Percentiles rank a stretch among this genome's conserved stretches.
Evolutionary conservation across 2,329 filamentous ascomycete genomes (phyloP).

Genomic region (Colletotrichum lupini): DNA sequence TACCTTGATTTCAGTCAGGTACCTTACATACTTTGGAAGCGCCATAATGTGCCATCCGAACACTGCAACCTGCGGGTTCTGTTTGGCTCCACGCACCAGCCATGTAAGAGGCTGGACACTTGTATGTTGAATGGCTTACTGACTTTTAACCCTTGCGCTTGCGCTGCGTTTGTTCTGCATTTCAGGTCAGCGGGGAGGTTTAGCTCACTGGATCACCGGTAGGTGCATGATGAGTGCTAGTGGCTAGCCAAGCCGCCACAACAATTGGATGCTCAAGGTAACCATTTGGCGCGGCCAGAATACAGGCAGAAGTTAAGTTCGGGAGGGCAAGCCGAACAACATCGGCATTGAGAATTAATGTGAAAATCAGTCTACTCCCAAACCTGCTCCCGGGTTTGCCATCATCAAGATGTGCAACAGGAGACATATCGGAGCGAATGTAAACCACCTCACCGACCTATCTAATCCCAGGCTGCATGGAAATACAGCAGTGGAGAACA

Average conservation of each 20-base stretch:
- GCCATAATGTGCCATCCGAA: slow-evolving; percentile 26
- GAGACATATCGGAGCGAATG: no score
- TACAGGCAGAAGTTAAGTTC: not conserved
- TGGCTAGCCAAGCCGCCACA: not conserved
- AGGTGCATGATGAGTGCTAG: slow-evolving; percentile 11
- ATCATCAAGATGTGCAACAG: no score
- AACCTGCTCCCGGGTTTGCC: no score
- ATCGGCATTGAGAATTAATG: no score
- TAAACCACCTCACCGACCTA: no score
- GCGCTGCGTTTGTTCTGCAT: not conserved
- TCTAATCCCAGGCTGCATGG: no score
- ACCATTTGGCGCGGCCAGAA: not conserved
- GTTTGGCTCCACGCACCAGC: not conserved
- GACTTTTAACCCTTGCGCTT: not conserved
- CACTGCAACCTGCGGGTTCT: not conserved
- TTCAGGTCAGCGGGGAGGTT: slow-evolving; percentile 14
- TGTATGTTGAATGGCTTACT: not conserved
- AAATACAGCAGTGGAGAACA: no score
- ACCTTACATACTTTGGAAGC: slow-evolving; percentile 29
- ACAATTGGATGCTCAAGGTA: not conserved
- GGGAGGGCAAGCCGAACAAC: no score
- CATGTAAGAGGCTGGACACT: slow-evolving; percentile 10
- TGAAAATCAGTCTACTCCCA: no score
- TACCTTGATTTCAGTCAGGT: slow-evolving; percentile 21
- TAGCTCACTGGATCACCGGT: slow-evolving; percentile 24